Base-by-base conservation (phyloP, 2,329 filamentous ascomycete species). In the Sarocladium strictum region DNA sequence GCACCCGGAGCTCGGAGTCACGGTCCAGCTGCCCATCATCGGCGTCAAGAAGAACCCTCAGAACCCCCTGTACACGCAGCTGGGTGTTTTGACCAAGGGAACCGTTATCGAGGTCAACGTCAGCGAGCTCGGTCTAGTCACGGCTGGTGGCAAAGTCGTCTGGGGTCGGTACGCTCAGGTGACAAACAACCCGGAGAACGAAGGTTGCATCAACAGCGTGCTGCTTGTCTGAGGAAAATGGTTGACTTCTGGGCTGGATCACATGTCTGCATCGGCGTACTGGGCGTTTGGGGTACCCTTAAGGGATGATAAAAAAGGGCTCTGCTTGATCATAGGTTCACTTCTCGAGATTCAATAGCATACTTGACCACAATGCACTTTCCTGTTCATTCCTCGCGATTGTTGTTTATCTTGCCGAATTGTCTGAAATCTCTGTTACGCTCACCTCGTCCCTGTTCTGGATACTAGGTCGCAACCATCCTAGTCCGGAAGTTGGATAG, bases 81-180 rank as follows among this genome's bases (percentile, higher is more conserved):
- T 97, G 4, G 93, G 93, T 58, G 92, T 96, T 2, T 70, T 97
- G 65, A 93, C 89, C 49, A 91, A 91, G 73, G 90, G 90, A 59
- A 93, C 74, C 0, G 69, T 78, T 51, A 84, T 93, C 65, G 93
- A 97, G 72, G 91, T 97, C 64, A 96, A 99, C 67, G 91, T 97
- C 27, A 88, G 83, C 55, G 94, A 99, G 69, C 73, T 97, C 59
- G 94, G 94, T 59, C 76, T 97, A 58, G 90, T 95, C 15, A 97
- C 94, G 2, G 87, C 92, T 1, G 86, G 85, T 58, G 94, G 94
- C 59, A 97, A 97, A 75, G 90, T 96, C 9, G 90, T 93, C 6
- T 97, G 92, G 92, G 91, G 90, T 62, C 80, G 89, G 61, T 94
- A 86, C 73, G 89, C 88, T 7, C 87, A 91, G 70, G 78, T 89